Conservation (phyloP, 2,329 filamentous ascomycete species). For the Colletotrichum sansevieriae region DNA sequence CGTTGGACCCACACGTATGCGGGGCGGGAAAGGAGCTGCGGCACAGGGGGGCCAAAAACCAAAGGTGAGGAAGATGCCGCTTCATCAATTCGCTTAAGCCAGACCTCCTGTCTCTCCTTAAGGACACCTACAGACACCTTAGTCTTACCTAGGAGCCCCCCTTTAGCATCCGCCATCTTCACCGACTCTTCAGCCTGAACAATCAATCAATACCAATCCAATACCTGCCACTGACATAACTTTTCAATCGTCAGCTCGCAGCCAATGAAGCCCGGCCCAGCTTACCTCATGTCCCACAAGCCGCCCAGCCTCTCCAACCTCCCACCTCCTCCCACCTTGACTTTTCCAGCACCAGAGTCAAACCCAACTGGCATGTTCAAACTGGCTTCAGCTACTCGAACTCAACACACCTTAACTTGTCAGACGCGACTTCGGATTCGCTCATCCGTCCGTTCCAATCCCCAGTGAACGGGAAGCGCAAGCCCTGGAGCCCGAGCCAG, state of each 20-base stretch:
- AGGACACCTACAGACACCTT: too few species aligned
- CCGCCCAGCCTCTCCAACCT: not conserved
- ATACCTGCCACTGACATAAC: not conserved
- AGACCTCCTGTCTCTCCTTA: not conserved
- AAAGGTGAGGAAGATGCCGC: not conserved
- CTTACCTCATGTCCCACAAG: not conserved
- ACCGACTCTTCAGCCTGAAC: constrained; percentile 23
- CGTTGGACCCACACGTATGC: constrained; percentile 13
- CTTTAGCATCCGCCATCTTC: constrained; percentile 4
- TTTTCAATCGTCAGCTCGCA: too few species aligned
- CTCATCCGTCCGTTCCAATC: not conserved
- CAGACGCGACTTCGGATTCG: not conserved
- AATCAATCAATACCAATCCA: not conserved
- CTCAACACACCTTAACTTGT: constrained; percentile 10
- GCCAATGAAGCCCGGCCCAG: too few species aligned
- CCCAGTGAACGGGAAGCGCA: not conserved
- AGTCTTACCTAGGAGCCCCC: not conserved
- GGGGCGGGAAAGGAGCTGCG: constrained; percentile 9
- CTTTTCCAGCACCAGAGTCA: too few species aligned
- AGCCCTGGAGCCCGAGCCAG: not conserved
- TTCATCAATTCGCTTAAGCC: not conserved
- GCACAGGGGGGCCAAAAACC: not conserved
- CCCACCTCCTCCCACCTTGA: not conserved
- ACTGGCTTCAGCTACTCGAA: not conserved
- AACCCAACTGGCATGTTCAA: not conserved